These are phyloP conservation scores for Beauveria sp. DNA, from an alignment of 2,329 filamentous ascomycete genomes.

Conservation along the genomic window DNA sequence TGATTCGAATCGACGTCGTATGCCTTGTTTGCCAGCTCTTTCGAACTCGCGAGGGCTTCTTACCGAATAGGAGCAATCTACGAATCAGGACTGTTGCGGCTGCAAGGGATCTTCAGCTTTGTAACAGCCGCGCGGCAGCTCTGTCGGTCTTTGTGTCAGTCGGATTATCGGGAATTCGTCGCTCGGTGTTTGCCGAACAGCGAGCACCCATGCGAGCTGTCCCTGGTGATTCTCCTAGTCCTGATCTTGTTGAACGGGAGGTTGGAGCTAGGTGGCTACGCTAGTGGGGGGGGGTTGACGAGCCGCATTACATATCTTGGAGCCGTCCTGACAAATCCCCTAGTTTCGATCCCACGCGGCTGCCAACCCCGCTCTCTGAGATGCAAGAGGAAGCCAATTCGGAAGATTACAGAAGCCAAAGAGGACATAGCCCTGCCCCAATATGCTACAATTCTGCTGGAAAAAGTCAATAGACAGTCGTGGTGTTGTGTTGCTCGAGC, in stretches of 20 bases:
- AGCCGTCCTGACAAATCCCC: slow-evolving; percentile 2
- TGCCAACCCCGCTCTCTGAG: background rate
- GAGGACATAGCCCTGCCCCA: no score
- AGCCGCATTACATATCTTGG: slow-evolving; percentile 4
- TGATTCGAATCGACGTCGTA: no score
- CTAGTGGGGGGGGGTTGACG: background rate
- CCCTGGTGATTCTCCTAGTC: no score
- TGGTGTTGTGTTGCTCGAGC: background rate
- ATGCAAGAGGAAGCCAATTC: background rate
- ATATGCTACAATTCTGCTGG: no score
- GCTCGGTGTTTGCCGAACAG: no score
- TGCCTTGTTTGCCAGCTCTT: no score
- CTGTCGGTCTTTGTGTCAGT: background rate
- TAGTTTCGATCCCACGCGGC: background rate
- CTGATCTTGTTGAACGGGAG: background rate
- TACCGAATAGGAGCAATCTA: no score
- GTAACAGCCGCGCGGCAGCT: background rate
- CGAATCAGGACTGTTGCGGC: background rate
- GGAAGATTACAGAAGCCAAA: no score
- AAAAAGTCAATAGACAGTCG: background rate
- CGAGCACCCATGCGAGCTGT: no score
- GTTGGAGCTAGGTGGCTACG: background rate
- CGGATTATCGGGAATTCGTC: no score
- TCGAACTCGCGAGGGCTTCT: no score
- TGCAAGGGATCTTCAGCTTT: background rate